phyloP scores from a whole-genome alignment of 2,329 filamentous ascomycete genomes.

The Grosmannia huntii region DNA sequence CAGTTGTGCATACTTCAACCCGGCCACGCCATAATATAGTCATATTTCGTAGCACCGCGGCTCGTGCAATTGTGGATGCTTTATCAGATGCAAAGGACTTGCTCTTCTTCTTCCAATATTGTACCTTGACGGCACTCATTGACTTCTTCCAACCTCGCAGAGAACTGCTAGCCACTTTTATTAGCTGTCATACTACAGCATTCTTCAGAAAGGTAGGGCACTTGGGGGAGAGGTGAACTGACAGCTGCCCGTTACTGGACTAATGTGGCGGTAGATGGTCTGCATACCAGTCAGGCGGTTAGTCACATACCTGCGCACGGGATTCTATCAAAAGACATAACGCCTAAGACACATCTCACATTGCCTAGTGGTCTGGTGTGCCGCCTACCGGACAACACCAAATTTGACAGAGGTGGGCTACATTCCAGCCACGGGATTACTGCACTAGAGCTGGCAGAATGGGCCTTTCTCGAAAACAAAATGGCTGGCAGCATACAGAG shows the following conservation, averaged over 20 bases:
- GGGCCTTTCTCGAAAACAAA: not conserved
- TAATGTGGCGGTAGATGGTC: not conserved
- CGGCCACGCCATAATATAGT: too few relatives aligned
- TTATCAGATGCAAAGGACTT: too few relatives aligned
- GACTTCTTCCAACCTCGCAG: too few relatives aligned
- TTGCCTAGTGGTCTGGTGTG: not conserved
- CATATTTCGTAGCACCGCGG: too few relatives aligned
- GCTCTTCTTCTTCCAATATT: too few relatives aligned
- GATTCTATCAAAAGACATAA: not conserved
- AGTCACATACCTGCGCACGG: not conserved
- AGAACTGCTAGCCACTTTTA: not conserved
- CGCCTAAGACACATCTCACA: not conserved
- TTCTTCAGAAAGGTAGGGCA: constrained; percentile 1
- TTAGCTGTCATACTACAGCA: not conserved
- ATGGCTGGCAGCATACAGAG: constrained; percentile 2
- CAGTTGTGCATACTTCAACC: too few relatives aligned
- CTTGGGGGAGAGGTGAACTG: not conserved
- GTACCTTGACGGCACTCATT: too few relatives aligned
- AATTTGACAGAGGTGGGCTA: not conserved
- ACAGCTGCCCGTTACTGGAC: not conserved
- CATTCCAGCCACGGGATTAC: not conserved
- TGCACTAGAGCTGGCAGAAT: not conserved
- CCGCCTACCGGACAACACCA: not conserved
- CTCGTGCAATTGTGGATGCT: too few relatives aligned
- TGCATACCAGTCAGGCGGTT: not conserved